phyloP scores from a whole-genome alignment of 169 alveolate species.

The Plasmodium billcollinsi region DNA sequence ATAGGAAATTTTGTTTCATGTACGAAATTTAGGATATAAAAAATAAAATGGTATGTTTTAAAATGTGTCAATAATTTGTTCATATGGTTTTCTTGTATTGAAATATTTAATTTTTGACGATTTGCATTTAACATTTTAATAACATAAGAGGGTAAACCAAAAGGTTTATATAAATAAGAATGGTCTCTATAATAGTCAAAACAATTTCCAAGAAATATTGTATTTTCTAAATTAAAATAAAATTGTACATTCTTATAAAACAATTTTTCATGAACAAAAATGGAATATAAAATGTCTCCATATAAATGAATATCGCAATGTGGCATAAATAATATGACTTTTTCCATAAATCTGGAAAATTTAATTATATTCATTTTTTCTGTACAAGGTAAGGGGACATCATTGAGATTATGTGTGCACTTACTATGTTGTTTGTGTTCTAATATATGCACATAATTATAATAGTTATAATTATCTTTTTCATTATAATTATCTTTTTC shows the following conservation, averaged over 20 bases:
- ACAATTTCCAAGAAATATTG: slow-evolving; percentile 41
- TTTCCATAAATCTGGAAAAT: neutral
- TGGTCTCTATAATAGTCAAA: slow-evolving; percentile 58
- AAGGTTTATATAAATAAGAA: slow-evolving; percentile 32
- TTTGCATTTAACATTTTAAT: slow-evolving; percentile 17
- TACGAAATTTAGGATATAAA: slow-evolving; percentile 34
- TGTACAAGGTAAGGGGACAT: no score
- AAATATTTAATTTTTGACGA: neutral
- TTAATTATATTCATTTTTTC: neutral
- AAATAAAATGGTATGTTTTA: slow-evolving; percentile 40
- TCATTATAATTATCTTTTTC: neutral
- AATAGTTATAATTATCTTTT: neutral
- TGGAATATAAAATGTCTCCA: slow-evolving; percentile 40
- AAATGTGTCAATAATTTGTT: slow-evolving; percentile 5
- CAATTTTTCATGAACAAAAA: slow-evolving; percentile 33
- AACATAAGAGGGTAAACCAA: slow-evolving; percentile 31
- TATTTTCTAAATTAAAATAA: slow-evolving; percentile 23
- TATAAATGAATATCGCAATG: slow-evolving; percentile 63
- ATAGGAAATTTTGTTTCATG: slow-evolving; percentile 40
- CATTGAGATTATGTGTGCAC: no score
- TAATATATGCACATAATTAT: neutral
- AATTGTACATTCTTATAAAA: slow-evolving; percentile 25
- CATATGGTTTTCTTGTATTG: neutral
- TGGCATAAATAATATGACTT: slow-evolving; percentile 48
- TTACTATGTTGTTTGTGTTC: neutral